Conservation (phyloP, 495 filamentous ascomycete species). For the Trichoderma erinaceum region DNA sequence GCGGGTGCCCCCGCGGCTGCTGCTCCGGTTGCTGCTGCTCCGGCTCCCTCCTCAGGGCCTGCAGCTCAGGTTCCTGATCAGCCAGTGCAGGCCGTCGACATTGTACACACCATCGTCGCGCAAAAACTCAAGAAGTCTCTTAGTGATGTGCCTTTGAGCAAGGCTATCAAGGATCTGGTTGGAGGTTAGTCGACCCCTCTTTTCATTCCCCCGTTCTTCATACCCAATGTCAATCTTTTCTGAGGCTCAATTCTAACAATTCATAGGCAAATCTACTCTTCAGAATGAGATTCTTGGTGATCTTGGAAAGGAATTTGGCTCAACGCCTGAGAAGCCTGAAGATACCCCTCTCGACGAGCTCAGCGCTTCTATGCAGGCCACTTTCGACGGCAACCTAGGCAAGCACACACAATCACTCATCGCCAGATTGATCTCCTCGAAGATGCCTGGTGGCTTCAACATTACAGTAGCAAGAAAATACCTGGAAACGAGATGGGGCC, state of each 20-base stretch:
- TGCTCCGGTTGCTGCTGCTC: conserved; percentile 48
- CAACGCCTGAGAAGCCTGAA: conserved; percentile 96
- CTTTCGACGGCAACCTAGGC: conserved; percentile 95
- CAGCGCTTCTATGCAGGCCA: conserved; percentile 90
- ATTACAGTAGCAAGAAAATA: conserved; percentile 93
- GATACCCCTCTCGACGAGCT: conserved; percentile 94
- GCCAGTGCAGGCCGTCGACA: conserved; percentile 80
- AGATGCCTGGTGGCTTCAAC: conserved; percentile 99
- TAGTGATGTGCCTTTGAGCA: conserved; percentile 82
- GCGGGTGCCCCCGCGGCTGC: conserved; percentile 48
- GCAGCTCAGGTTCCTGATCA: conserved; percentile 80
- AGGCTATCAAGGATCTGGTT: conserved; percentile 98
- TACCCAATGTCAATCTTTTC: conserved; percentile 9
- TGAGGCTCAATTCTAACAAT: conserved; percentile 14
- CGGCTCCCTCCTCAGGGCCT: conserved; percentile 73
- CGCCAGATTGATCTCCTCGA: conserved; percentile 90
- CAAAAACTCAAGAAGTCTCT: conserved; percentile 97
- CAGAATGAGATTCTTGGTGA: conserved; percentile 96
- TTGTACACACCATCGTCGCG: conserved; percentile 86
- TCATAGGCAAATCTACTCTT: conserved; percentile 85
- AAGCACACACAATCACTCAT: conserved; percentile 94
- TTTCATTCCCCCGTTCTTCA: not conserved
- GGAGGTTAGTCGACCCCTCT: conserved; percentile 61
- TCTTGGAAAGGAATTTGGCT: conserved; percentile 96
- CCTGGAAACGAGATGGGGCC: conserved; percentile 86